Evolutionary conservation across 139 green algal species (phyloP).

Genomic region (Ettlia oleoabundans): DNA sequence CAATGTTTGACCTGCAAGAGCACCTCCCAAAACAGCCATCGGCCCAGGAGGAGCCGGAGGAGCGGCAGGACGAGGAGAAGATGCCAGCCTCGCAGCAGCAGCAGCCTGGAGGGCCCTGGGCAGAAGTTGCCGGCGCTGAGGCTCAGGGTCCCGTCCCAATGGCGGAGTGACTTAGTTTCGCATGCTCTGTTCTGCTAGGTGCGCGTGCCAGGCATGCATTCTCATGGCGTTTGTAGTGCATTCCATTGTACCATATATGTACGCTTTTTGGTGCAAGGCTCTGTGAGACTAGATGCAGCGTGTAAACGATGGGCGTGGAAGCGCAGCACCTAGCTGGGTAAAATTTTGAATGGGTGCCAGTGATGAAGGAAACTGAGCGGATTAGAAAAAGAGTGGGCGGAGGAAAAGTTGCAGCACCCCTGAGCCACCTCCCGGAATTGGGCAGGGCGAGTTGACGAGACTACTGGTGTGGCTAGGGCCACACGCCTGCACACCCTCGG

Average conservation of each 20-base stretch:
- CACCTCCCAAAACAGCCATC: slow-evolving; percentile 1
- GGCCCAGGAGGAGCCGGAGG: neutral
- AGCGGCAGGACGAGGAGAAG: neutral
- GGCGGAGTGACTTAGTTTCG: slow-evolving; percentile 1
- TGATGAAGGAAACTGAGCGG: neutral
- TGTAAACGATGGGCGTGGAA: too few relatives aligned
- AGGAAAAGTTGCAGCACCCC: slow-evolving; percentile 24
- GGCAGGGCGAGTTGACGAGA: slow-evolving; percentile 9
- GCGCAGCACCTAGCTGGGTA: too few relatives aligned
- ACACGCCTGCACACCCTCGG: slow-evolving; percentile 13
- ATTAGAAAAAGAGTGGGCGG: neutral
- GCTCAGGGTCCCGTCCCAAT: neutral
- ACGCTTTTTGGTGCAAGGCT: too few relatives aligned
- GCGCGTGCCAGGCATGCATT: too few relatives aligned
- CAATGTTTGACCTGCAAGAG: slow-evolving; percentile 14
- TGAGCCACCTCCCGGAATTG: neutral
- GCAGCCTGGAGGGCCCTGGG: too few relatives aligned
- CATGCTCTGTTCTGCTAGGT: too few relatives aligned
- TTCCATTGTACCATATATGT: too few relatives aligned
- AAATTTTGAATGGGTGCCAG: too few relatives aligned
- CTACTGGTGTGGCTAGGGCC: neutral
- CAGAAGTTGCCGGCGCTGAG: too few relatives aligned
- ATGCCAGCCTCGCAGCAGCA: too few relatives aligned
- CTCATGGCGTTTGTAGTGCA: too few relatives aligned
- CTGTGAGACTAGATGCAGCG: too few relatives aligned